Conservation (phyloP, 2,329 filamentous ascomycete genomes). For the Mollisia scopiformis region DNA sequence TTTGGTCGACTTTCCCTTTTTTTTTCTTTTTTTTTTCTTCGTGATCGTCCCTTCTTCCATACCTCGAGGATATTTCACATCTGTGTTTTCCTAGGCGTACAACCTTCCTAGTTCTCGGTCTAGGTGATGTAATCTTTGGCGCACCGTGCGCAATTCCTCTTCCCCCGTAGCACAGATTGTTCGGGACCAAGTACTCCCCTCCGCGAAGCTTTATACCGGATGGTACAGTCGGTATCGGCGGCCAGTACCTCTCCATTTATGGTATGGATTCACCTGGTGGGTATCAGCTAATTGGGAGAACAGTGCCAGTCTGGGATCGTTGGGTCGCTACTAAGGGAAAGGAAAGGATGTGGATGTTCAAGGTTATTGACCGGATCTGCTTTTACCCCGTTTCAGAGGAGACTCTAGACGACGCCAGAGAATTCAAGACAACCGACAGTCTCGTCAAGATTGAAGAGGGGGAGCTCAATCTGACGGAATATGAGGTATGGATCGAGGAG, state of each 20-base stretch:
- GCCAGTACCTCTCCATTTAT: constrained; percentile 11
- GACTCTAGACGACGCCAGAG: background rate
- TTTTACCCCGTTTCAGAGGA: background rate
- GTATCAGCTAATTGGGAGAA: constrained; percentile 7
- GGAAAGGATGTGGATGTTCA: background rate
- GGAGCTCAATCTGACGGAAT: background rate
- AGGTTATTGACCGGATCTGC: background rate
- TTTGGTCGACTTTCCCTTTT: no score
- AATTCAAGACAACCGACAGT: background rate
- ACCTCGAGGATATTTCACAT: no score
- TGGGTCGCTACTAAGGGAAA: background rate
- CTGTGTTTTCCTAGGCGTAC: no score
- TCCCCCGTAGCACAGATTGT: constrained; percentile 6
- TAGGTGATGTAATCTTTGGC: constrained; percentile 10
- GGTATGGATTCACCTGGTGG: constrained; percentile 11
- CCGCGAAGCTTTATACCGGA: constrained; percentile 5
- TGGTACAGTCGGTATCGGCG: constrained; percentile 4
- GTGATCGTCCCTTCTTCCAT: no score
- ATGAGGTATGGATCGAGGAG: background rate
- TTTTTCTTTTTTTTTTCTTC: no score
- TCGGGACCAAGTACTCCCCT: constrained; percentile 8
- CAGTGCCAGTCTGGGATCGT: constrained; percentile 7
- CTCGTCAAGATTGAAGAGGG: background rate
- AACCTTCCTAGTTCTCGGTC: constrained; percentile 7
- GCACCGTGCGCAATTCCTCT: constrained; percentile 9